phyloP scores from a whole-genome alignment of 2,329 filamentous ascomycete species.

The Didymella pinodella region DNA sequence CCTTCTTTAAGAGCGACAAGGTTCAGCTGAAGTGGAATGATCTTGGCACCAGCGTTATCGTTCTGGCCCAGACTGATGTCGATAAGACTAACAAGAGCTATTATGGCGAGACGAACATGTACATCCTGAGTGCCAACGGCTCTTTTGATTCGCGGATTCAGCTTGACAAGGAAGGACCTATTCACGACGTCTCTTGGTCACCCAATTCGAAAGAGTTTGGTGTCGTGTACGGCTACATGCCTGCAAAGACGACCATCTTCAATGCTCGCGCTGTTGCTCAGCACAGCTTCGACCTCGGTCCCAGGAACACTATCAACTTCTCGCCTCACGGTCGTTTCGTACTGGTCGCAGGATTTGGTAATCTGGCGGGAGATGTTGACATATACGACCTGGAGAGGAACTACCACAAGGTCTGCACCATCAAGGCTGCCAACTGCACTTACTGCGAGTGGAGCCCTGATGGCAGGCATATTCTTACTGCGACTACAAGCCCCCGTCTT shows the following conservation, averaged over 20 bases:
- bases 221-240: slow-evolving; percentile 98
- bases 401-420: slow-evolving; percentile 88
- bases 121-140: slow-evolving; percentile 89
- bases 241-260: slow-evolving; percentile 98
- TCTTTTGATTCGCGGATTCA: slow-evolving; percentile 91
- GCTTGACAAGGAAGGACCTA: slow-evolving; percentile 95
- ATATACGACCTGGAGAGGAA: slow-evolving; percentile 96
- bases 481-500: slow-evolving; percentile 94
- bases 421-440: slow-evolving; percentile 94
- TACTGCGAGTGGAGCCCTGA: slow-evolving; percentile 98
- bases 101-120: slow-evolving; percentile 97
- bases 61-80: slow-evolving; percentile 96
- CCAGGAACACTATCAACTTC: slow-evolving; percentile 94
- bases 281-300: slow-evolving; percentile 84
- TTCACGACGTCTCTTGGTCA: slow-evolving; percentile 98
- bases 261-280: slow-evolving; percentile 83
- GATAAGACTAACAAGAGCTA: slow-evolving; percentile 99
- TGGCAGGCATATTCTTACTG: slow-evolving; percentile 92
- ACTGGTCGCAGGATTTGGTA: slow-evolving; percentile 94
- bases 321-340: slow-evolving; percentile 93
- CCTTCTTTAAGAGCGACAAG: slow-evolving; percentile 99
- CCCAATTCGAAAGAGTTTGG: slow-evolving; percentile 98
- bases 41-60: slow-evolving; percentile 87
- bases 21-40: slow-evolving; percentile 98
- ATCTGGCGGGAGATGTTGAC: slow-evolving; percentile 96